Percentiles rank a stretch among this genome's conserved stretches.
Conservation (phyloP, 495 filamentous ascomycete species). For the Xylaria sp. region DNA sequence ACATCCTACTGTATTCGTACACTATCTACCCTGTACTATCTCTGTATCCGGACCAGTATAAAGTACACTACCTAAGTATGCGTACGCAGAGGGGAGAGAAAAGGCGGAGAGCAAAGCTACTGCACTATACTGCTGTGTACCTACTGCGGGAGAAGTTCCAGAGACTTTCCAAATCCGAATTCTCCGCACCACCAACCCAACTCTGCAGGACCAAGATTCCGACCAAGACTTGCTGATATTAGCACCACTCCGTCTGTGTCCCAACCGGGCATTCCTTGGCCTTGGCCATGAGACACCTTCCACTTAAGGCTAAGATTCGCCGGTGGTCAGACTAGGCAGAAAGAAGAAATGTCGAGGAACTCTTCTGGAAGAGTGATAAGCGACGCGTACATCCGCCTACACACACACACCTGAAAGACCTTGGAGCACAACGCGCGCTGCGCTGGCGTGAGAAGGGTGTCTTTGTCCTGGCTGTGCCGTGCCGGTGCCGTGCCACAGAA, state of each 20-base stretch:
- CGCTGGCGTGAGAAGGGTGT: background rate
- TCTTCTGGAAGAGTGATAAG: conserved; percentile 24
- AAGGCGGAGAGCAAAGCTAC: background rate
- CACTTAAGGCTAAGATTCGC: background rate
- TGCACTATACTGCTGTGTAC: no score
- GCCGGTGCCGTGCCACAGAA: background rate
- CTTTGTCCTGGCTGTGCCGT: conserved; percentile 5
- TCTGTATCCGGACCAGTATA: no score
- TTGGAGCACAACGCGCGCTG: background rate
- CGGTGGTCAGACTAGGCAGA: conserved; percentile 8
- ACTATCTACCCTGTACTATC: no score
- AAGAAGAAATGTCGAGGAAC: conserved; percentile 25
- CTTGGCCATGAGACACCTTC: conserved; percentile 11
- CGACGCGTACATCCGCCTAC: background rate
- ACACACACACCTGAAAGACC: no score
- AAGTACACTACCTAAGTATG: no score
- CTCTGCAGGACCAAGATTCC: conserved; percentile 11
- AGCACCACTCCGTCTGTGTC: background rate
- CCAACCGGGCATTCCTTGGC: background rate
- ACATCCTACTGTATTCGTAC: no score
- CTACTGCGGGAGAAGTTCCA: conserved; percentile 10
- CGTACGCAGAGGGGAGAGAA: background rate
- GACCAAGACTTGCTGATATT: conserved; percentile 22
- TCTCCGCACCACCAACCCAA: conserved; percentile 8
- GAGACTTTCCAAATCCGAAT: conserved; percentile 21